Conservation (phyloP, 1,139 yeast genomes). For the Diutina scorzettiae region DNA sequence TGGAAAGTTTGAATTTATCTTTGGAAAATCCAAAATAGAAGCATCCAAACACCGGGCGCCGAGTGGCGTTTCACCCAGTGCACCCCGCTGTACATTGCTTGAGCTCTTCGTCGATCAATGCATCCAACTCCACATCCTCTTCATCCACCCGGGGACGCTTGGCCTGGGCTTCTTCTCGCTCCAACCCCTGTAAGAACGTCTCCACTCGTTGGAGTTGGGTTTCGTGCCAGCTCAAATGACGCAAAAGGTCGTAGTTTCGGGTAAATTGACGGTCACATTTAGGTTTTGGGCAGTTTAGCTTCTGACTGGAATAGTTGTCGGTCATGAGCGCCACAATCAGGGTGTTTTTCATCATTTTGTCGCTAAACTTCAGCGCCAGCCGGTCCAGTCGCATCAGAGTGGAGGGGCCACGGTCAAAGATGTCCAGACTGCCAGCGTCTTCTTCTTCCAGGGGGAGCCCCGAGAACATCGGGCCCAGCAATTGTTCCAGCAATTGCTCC, state of each 20-base stretch:
- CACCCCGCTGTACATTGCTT: background rate
- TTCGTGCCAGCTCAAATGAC: slow-evolving; percentile 49
- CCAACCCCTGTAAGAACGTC: slow-evolving; percentile 19
- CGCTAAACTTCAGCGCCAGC: slow-evolving; percentile 10
- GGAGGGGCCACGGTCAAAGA: slow-evolving; percentile 7
- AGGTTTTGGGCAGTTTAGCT: slow-evolving; percentile 31
- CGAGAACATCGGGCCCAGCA: slow-evolving; percentile 11
- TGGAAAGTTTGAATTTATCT: no score
- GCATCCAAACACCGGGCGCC: no score
- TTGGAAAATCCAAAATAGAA: no score
- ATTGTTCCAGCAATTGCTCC: slow-evolving; percentile 6
- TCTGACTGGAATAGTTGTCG: slow-evolving; percentile 19
- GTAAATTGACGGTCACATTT: slow-evolving; percentile 38
- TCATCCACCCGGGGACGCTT: background rate
- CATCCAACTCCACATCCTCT: slow-evolving; percentile 2
- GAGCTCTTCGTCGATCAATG: background rate
- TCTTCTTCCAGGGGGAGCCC: slow-evolving; percentile 1
- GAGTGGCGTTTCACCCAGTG: no score
- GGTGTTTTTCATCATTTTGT: slow-evolving; percentile 20
- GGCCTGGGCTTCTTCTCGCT: slow-evolving; percentile 7
- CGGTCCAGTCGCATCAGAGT: slow-evolving; percentile 16
- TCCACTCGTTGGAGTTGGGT: slow-evolving; percentile 23
- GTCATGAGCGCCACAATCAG: slow-evolving; percentile 18
- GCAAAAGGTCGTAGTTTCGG: slow-evolving; percentile 33
- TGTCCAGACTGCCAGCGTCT: slow-evolving; percentile 7